Conservation (phyloP, 1,139 yeast species). For the Lodderomyces pseudojiufengensis region DNA sequence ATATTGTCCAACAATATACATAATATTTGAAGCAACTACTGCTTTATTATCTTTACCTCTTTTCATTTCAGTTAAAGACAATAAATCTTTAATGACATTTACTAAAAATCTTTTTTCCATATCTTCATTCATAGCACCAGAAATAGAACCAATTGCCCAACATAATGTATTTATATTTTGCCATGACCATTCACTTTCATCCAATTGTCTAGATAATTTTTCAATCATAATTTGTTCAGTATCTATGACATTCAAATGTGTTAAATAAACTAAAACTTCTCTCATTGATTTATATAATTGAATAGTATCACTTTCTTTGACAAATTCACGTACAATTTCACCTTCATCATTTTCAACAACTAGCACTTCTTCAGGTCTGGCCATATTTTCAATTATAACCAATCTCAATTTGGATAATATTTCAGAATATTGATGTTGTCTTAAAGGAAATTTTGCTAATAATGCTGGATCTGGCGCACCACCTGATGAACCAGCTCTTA, state of each 20-base stretch:
- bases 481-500: constrained; percentile 49
- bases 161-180: constrained; percentile 93
- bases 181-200: constrained; percentile 99
- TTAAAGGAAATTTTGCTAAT: constrained; percentile 70
- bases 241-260: constrained; percentile 92
- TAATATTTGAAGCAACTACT: constrained; percentile 96
- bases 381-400: constrained; percentile 96
- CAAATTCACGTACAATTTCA: constrained; percentile 96
- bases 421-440: constrained; percentile 78
- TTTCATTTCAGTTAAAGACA: constrained; percentile 90
- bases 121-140: constrained; percentile 98
- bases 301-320: constrained; percentile 94
- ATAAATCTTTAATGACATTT: constrained; percentile 84
- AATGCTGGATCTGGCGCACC: constrained; percentile 88
- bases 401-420: constrained; percentile 78
- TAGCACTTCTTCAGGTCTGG: constrained; percentile 94
- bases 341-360: constrained; percentile 98
- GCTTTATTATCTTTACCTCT: constrained; percentile 98
- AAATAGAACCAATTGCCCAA: constrained; percentile 99
- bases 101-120: constrained; percentile 94
- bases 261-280: constrained; percentile 89
- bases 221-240: constrained; percentile 92
- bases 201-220: constrained; percentile 87
- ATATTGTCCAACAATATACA: constrained; percentile 99
- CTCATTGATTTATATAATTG: constrained; percentile 93